A percentile compares a stretch with the other conserved stretches of the same genome.
Evolutionary conservation across 2,329 filamentous ascomycete species (phyloP).

Genomic region (Penicillium hordei): DNA sequence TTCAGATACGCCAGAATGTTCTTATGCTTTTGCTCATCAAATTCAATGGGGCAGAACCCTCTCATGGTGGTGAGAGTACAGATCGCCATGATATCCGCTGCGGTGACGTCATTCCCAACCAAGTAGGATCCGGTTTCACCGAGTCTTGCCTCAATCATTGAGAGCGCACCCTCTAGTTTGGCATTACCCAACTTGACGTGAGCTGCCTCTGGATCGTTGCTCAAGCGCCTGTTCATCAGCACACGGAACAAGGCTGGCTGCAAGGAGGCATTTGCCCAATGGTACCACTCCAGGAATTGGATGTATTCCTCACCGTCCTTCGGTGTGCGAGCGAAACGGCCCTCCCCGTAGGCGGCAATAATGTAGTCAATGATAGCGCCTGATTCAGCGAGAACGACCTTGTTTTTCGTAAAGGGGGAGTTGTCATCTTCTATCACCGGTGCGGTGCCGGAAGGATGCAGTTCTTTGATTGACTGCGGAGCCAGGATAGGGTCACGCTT

Average conservation of each 20-base stretch:
- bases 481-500: constrained; percentile 24
- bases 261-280: constrained; percentile 23
- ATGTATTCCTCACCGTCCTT: constrained; percentile 23
- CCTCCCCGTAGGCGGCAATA: constrained; percentile 20
- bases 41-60: constrained; percentile 18
- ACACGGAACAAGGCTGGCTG: constrained; percentile 19
- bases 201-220: not conserved
- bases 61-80: constrained; percentile 25
- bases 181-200: not conserved
- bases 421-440: constrained; percentile 25
- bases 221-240: constrained; percentile 6
- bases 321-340: constrained; percentile 17
- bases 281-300: constrained; percentile 24
- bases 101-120: constrained; percentile 20
- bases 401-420: constrained; percentile 19
- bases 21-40: constrained; percentile 19
- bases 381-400: constrained; percentile 22
- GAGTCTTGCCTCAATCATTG: constrained; percentile 19
- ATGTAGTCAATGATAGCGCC: constrained; percentile 25
- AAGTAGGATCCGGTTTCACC: constrained; percentile 22
- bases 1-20: constrained; percentile 22
- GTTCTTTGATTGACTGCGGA: constrained; percentile 23
- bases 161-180: constrained; percentile 13
- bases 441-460: constrained; percentile 22
- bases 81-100: constrained; percentile 24